Evolutionary conservation across 352 stramenopile species (phyloP), one percentile per base, ranked within the genome.

Genomic region (Phytophthora pseudosyringae): DNA sequence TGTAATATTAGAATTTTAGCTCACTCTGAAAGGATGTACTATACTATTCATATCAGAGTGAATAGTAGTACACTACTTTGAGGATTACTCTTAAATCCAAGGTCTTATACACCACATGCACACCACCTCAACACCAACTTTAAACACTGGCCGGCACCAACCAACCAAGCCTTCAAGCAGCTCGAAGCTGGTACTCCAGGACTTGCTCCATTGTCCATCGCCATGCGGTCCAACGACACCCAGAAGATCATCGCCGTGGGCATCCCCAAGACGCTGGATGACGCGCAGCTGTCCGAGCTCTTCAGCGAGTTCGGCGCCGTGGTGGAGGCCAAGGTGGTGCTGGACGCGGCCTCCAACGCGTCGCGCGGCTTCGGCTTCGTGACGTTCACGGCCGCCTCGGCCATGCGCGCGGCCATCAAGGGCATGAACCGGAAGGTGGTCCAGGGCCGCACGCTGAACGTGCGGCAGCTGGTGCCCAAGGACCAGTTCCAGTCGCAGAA

Each of bases 231-330:
- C 26, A 92, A 93, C 61, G 84, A 92, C 69, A 89, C 75, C 48
- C 83, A 90, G 68, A 95, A 95, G 83, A 72, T 95, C 41, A 91
- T 95, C 71, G 83, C 91, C 28, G 83, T 91, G 44, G 84, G 86
- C 28, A 88, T 95, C 50, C 68, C 83, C 47, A 91, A 91, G 75
- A 88, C 73, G 1, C 43, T 94, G 44, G 83, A 94, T 48, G 85
- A 94, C 47, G 71, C 74, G 8, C 78, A 69, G 29, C 64, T 95
- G 13, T 77, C 64, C 16, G 85, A 91, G 26, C 69, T 95, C n/a
- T 95, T 95, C 67, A 74, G 69, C 25, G 56, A 73, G 26, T 94
- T 91, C 64, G 87, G 87, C 38, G 77, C 71, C 15, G 80, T 95
- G 4, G 83, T 75, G 1, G 81, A 93, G 16, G 78, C 86, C 47